Base-by-base conservation (phyloP, 768 basidiomycete species). In the Chalciporus pseudorubinellus region DNA sequence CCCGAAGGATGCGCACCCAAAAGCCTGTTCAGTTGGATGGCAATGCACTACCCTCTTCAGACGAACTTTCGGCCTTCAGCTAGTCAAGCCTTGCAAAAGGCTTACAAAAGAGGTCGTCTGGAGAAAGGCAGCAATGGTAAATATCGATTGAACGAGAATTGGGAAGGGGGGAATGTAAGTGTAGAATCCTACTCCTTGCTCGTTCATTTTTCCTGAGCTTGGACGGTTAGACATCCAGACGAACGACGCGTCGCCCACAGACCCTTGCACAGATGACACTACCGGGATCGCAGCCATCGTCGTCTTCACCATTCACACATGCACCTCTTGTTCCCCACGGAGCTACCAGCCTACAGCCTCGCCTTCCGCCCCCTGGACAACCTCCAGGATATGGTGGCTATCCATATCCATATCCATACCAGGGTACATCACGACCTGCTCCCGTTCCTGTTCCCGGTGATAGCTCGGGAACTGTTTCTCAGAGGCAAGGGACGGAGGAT, bases 1-100 rank as follows among this genome's bases (percentile, higher is more conserved):
- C 74, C 82, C 1, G 87, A 93, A 41, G 92, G 92, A 16, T 80
- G 81, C 49, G 84, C 84, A 7, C 92, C 92, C n/a, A 92, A 89
- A 65, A 82, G 83, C 53, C 62, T 94, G 26, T 94, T 91, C 65
- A 72, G 80, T 6, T 90, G 87, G 87, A 94, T 94, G 87, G 84
- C 84, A 4, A 73, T 80, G 26, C 78, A 81, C 34, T 94, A 90
- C 66, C 92, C 92, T 12, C 66, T 94, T 6, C 88, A 91, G 65
- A 83, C 79, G n/a, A 94, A 93, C 71, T 94, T 94, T 62, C 77
- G 92, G 33, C 89, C 92, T 2, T 92, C 89, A 2, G 92, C 92
- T 4, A 90, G 88, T 60, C 92, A 94, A 67, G 92, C 92, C 7
- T 70, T 94, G 48, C 89, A 91, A 67, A 93, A 92, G 59, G 91